Percentiles rank a stretch among this genome's conserved stretches.
These are phyloP conservation scores for Entoloma clypeatum DNA, from an alignment of 1,284 basidiomycete genomes.

Conservation along the genomic window DNA sequence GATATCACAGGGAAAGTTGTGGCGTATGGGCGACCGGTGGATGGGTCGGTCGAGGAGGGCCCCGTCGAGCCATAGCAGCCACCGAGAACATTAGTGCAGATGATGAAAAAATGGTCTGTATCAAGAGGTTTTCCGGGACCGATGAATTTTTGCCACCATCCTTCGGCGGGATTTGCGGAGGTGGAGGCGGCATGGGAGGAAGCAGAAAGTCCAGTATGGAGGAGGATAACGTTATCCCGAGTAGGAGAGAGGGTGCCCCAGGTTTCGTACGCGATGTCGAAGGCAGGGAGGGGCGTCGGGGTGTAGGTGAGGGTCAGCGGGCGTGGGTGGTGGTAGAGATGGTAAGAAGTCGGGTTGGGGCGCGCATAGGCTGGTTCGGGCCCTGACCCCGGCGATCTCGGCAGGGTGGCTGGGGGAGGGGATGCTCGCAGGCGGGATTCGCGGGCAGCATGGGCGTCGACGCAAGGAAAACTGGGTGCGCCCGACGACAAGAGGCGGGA, in stretches of 20 bases:
- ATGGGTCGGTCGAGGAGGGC: constrained; percentile 76
- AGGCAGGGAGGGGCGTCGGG: constrained; percentile 64
- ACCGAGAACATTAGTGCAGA: constrained; percentile 97
- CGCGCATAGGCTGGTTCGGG: constrained; percentile 78
- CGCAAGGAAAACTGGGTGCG: constrained; percentile 66
- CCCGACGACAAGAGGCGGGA: constrained; percentile 13
- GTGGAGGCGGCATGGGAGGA: constrained; percentile 94
- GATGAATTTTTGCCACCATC: constrained; percentile 99
- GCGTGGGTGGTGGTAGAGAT: constrained; percentile 55
- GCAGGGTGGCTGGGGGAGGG: constrained; percentile 16
- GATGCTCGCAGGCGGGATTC: constrained; percentile 47
- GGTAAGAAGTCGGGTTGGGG: constrained; percentile 67
- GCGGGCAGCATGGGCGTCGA: constrained; percentile 68
- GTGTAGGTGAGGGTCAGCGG: constrained; percentile 78
- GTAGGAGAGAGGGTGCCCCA: constrained; percentile 86
- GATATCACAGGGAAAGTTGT: constrained; percentile 91
- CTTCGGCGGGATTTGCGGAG: constrained; percentile 71
- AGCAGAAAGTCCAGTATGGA: constrained; percentile 95
- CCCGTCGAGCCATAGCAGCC: constrained; percentile 98
- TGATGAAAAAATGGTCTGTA: constrained; percentile 89
- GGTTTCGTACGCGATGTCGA: constrained; percentile 94
- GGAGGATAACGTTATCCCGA: constrained; percentile 89
- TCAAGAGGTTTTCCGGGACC: constrained; percentile 93
- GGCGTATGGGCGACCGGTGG: constrained; percentile 73
- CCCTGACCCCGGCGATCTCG: constrained; percentile 41